These are phyloP conservation scores for Pythium utonaiense DNA, from an alignment of 352 stramenopile species.

Conservation along the genomic window DNA sequence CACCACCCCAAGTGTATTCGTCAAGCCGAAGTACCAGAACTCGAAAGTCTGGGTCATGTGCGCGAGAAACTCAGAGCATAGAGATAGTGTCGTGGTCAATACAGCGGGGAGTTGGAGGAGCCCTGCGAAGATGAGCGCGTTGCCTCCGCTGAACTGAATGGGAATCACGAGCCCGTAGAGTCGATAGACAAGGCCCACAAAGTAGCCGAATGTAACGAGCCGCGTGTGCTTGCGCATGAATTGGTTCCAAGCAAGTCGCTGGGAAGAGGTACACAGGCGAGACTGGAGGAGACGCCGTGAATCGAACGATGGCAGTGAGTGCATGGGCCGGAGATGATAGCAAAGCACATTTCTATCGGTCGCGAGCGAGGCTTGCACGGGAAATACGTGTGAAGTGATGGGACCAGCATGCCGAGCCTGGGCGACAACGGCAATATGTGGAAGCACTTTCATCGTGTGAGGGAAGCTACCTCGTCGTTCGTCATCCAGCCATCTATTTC, in stretches of 20 bases:
- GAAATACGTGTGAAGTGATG: too few relatives aligned
- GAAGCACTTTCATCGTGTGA: too few relatives aligned
- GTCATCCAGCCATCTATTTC: too few relatives aligned
- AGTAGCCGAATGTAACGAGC: background rate
- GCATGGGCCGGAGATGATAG: background rate
- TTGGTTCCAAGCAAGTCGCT: background rate
- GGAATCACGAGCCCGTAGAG: background rate
- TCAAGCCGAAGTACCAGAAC: conserved; percentile 9
- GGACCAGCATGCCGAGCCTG: too few relatives aligned
- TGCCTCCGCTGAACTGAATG: background rate
- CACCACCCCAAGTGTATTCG: background rate
- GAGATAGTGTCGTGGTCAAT: background rate
- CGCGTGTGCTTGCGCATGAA: background rate
- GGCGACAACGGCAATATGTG: too few relatives aligned
- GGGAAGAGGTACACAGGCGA: background rate
- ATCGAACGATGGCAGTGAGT: background rate
- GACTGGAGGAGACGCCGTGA: background rate
- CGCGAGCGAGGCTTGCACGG: too few relatives aligned
- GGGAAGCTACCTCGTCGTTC: too few relatives aligned
- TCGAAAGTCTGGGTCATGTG: conserved; percentile 4
- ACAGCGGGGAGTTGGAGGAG: background rate
- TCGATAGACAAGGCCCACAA: background rate
- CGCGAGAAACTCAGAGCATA: background rate
- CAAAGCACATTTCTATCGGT: too few relatives aligned
- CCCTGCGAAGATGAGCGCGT: background rate